Base-by-base conservation (phyloP, 2,329 filamentous ascomycete species). In the Trichoderma koningiopsis region DNA sequence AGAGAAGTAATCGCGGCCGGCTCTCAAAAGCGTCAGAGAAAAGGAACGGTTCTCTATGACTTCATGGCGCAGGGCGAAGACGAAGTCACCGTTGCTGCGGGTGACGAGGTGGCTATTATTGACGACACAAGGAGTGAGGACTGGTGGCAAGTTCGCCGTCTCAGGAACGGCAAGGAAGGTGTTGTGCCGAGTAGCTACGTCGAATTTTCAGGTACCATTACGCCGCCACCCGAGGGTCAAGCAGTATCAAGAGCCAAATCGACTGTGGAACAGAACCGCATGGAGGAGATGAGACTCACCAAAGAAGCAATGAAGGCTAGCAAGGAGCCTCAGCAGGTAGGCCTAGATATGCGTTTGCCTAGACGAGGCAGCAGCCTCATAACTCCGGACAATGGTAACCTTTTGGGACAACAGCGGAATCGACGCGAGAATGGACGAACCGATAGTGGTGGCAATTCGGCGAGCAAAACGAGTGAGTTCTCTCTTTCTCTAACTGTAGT, bases 141-240 rank as follows among this genome's bases (percentile, higher is more conserved):
- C 78, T 99, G 96, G 96, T 98, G 96, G 95, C 94, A 96, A 84
- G 93, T 99, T 43, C 89, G 92, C 70, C 89, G 94, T 43, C 77
- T 97, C 72, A 96, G 94, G 82, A 98, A 94, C 77, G 93, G 93
- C 74, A 96, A 94, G 77, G 93, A 97, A 81, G 96, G 96, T 49
- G 96, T 99, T 31, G 94, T 99, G 10, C 96, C 96, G 16, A 96
- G 94, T 83, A 97, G 93, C 80, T 99, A 98, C 76, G 91, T 99
- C 74, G 95, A 99, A 79, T 84, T 97, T 64, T 94, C 89, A 27
- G 93, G 93, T 68, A 87, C 87, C 14, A 79, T 90, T 29, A 79
- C 86, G 10, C 81, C 86, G 5, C 68, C 68, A 37, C 68, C 35
- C 37, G 11, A 33, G 24, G 40, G 40, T 8, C 68, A 70, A 43